Evolutionary conservation across 768 basidiomycete species (phyloP).

Genomic region (Boletus bicolor): DNA sequence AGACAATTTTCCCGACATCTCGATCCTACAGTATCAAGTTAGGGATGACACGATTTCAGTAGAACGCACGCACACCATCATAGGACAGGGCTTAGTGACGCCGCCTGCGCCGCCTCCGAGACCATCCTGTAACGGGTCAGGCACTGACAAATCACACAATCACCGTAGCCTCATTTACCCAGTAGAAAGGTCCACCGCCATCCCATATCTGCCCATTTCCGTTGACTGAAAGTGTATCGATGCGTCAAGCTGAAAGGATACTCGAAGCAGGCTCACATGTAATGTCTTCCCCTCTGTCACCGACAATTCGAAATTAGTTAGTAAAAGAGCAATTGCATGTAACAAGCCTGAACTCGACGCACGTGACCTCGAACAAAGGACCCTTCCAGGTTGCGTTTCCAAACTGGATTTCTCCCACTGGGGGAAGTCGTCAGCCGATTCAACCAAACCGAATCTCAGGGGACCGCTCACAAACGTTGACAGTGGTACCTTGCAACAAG

Average conservation of each 20-base stretch:
- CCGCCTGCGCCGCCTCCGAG: slow-evolving; percentile 11
- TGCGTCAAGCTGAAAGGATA: neutral
- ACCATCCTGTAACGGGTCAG: slow-evolving; percentile 24
- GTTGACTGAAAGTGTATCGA: slow-evolving; percentile 25
- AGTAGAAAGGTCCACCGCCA: slow-evolving; percentile 43
- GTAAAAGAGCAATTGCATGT: neutral
- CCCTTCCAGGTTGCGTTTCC: slow-evolving; percentile 51
- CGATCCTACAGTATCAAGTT: slow-evolving; percentile 27
- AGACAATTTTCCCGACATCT: slow-evolving; percentile 39
- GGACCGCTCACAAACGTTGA: slow-evolving; percentile 51
- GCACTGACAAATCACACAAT: neutral
- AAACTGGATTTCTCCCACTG: slow-evolving; percentile 59
- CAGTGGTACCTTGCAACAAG: slow-evolving; percentile 48
- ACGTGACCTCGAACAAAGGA: slow-evolving; percentile 53
- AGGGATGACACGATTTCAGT: neutral
- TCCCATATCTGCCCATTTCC: slow-evolving; percentile 42
- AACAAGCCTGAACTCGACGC: slow-evolving; percentile 5
- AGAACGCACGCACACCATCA: slow-evolving; percentile 37
- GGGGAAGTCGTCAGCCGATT: neutral
- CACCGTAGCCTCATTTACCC: slow-evolving; percentile 28
- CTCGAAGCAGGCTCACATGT: slow-evolving; percentile 39
- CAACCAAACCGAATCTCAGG: neutral
- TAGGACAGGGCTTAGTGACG: slow-evolving; percentile 31
- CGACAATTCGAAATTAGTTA: slow-evolving; percentile 5
- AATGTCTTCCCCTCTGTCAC: slow-evolving; percentile 44